Percentiles rank a stretch among this genome's conserved stretches.
phyloP scores from a whole-genome alignment of 2,329 filamentous ascomycete species.

The Teratosphaeria nubilosa region DNA sequence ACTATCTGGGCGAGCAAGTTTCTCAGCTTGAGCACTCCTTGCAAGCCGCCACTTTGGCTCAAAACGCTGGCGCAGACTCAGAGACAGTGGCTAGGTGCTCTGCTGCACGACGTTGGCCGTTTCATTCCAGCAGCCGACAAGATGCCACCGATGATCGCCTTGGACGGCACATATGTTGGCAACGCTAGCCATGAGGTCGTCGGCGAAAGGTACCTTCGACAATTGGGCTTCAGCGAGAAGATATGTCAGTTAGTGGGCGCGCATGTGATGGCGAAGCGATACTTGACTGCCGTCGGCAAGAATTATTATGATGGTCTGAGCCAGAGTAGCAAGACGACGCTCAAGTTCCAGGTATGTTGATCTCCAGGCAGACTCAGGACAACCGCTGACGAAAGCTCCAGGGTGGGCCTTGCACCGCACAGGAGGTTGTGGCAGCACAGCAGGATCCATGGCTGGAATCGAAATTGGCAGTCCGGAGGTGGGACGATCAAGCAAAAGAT shows the following conservation, averaged over 20 bases:
- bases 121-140: constrained; percentile 28
- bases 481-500: constrained; percentile 30
- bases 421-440: constrained; percentile 23
- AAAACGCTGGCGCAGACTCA: constrained; percentile 13
- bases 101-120: constrained; percentile 36
- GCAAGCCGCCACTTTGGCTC: constrained; percentile 22
- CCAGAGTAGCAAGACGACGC: constrained; percentile 27
- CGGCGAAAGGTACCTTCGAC: constrained; percentile 27
- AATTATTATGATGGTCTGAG: constrained; percentile 28
- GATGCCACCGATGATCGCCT: constrained; percentile 12
- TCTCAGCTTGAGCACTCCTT: constrained; percentile 24
- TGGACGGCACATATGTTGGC: constrained; percentile 24
- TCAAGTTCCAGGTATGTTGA: constrained; percentile 26
- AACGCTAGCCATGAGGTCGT: constrained; percentile 30
- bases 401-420: constrained; percentile 27
- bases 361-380: background rate
- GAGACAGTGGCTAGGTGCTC: constrained; percentile 29
- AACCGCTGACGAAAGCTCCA: constrained; percentile 1
- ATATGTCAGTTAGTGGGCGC: constrained; percentile 29
- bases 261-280: constrained; percentile 33
- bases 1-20: constrained; percentile 24
- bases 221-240: constrained; percentile 27
- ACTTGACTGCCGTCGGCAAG: constrained; percentile 27
- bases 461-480: constrained; percentile 28
- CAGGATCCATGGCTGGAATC: constrained; percentile 25